These are phyloP conservation scores for Naematelia aurantialba DNA, from an alignment of 768 basidiomycete species.

Conservation along the genomic window DNA sequence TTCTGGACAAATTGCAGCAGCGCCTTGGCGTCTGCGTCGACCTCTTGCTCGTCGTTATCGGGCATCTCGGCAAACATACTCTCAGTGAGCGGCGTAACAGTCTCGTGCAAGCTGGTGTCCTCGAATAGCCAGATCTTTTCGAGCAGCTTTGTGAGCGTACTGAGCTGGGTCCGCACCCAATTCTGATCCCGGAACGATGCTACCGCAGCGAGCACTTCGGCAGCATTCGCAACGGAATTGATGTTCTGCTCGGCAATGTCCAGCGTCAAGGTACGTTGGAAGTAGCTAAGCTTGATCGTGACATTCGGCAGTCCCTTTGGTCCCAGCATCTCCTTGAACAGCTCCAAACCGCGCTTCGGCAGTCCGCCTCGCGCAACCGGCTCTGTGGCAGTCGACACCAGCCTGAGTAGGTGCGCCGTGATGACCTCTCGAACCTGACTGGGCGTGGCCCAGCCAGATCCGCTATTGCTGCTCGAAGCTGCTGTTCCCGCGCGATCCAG, in stretches of 20 bases:
- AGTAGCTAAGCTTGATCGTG: slow-evolving; percentile 84
- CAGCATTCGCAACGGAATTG: slow-evolving; percentile 69
- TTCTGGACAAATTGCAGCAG: slow-evolving; percentile 73
- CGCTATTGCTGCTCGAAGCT: slow-evolving; percentile 42
- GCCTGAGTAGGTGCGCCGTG: slow-evolving; percentile 90
- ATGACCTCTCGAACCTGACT: slow-evolving; percentile 78
- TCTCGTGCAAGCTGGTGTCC: slow-evolving; percentile 73
- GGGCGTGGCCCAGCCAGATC: slow-evolving; percentile 67
- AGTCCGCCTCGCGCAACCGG: slow-evolving; percentile 49
- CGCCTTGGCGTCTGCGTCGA: slow-evolving; percentile 66
- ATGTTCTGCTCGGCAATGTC: slow-evolving; percentile 70
- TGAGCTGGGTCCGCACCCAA: slow-evolving; percentile 74
- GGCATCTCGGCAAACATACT: slow-evolving; percentile 72
- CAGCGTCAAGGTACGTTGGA: slow-evolving; percentile 77
- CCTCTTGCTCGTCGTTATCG: slow-evolving; percentile 60
- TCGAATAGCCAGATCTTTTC: slow-evolving; percentile 81
- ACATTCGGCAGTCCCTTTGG: slow-evolving; percentile 86
- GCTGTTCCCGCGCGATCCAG: slow-evolving; percentile 51
- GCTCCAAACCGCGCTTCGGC: slow-evolving; percentile 51
- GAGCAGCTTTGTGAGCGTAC: slow-evolving; percentile 72
- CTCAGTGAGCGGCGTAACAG: slow-evolving; percentile 76
- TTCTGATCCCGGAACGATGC: slow-evolving; percentile 73
- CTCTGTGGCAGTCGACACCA: slow-evolving; percentile 63
- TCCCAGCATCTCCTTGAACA: slow-evolving; percentile 72
- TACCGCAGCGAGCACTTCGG: slow-evolving; percentile 83